A percentile compares a stretch with the other conserved stretches of the same genome.
Evolutionary conservation across 2,329 filamentous ascomycete species (phyloP).

Genomic region (Sporothrix brasiliensis): DNA sequence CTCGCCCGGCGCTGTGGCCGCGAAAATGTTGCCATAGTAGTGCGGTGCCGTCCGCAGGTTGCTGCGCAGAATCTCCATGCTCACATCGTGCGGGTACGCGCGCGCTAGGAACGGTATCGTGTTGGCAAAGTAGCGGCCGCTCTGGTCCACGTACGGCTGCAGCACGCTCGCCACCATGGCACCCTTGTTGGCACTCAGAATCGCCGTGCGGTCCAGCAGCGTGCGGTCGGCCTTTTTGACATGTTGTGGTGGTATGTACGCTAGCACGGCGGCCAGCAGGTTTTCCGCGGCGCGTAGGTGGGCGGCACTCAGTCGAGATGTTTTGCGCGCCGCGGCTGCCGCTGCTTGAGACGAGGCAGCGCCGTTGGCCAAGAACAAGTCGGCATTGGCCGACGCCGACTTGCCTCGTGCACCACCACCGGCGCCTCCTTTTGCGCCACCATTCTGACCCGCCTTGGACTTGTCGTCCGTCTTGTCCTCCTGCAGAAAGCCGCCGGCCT

Average conservation of each 20-base stretch:
- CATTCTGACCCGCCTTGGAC: slow-evolving; percentile 31
- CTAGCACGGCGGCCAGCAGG: slow-evolving; percentile 66
- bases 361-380: slow-evolving; percentile 62
- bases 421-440: background rate
- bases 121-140: slow-evolving; percentile 68
- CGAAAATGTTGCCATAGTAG: slow-evolving; percentile 40
- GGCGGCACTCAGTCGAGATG: slow-evolving; percentile 46
- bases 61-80: slow-evolving; percentile 70
- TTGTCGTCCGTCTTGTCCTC: slow-evolving; percentile 33
- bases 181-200: slow-evolving; percentile 68
- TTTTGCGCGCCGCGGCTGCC: slow-evolving; percentile 36
- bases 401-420: slow-evolving; percentile 39
- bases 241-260: slow-evolving; percentile 64
- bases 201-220: slow-evolving; percentile 78
- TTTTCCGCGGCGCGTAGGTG: slow-evolving; percentile 60
- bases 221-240: slow-evolving; percentile 72
- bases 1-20: slow-evolving; percentile 24
- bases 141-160: slow-evolving; percentile 69
- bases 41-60: slow-evolving; percentile 54
- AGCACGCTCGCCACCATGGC: slow-evolving; percentile 82
- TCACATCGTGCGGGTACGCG: slow-evolving; percentile 63
- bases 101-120: slow-evolving; percentile 78
- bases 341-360: slow-evolving; percentile 30
- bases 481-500: slow-evolving; percentile 49
- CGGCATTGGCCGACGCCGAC: slow-evolving; percentile 63